Evolutionary conservation across 441 rosid genomes (phyloP), one percentile per base, ranked within the genome.

Genomic region (Theobroma grandiflorum): DNA sequence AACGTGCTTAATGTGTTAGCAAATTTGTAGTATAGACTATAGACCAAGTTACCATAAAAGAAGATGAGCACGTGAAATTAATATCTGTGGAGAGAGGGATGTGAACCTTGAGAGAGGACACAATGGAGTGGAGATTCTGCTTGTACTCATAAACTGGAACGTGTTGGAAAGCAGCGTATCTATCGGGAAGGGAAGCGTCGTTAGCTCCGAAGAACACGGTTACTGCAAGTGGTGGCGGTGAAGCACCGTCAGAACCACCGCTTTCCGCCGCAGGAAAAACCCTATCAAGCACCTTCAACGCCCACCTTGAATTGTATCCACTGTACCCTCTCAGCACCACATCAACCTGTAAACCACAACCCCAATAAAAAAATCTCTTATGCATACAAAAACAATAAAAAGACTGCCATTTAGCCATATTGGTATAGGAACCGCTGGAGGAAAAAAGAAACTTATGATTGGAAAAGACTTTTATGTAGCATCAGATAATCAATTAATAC

Each of bases 261-360:
- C 37, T 79, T 52, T 59, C 78, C 52, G 9, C 84, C 74, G 73
- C 76, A 67, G 87, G 89, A 3, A 90, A 88, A 38, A 85, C 89
- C 78, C 75, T 87, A 68, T 87, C 88, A 70, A 84, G 14, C 49
- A 86, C 92, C 85, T 86, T 90, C 57, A 86, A 70, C 3, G 93
- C 92, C 92, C 92, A 90, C 62, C 93, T 85, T 37, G 92, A 89
- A 63, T 89, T 90, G 80, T 91, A 90, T 45, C 93, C 95, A 82
- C 43, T 69, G 38, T 78, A 78, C 37, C 81, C 81, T 45, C 81
- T 78, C 26, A 78, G 42, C 70, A 70, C 76, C 70, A 78, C 81
- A 78, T 78, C 81, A 11, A 47, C 40, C 81, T 78, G 57, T 4
- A 35, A 59, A 5, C 69, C 57, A 40, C 11, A 58, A 68, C 45